Conservation (phyloP, 768 basidiomycete species). For the Russula olivacea region DNA sequence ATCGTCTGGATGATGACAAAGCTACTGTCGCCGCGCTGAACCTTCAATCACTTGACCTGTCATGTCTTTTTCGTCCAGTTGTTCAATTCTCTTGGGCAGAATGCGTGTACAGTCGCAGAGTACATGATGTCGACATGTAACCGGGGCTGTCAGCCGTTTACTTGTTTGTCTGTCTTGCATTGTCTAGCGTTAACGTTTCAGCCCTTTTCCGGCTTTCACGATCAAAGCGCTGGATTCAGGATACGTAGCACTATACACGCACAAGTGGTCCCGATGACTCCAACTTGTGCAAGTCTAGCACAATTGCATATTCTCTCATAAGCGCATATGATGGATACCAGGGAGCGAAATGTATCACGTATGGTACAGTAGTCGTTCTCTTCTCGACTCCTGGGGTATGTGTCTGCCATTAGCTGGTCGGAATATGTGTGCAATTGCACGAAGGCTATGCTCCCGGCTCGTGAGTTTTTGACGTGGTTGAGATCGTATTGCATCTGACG, state of each 20-base stretch:
- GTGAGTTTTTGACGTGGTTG: too few relatives aligned
- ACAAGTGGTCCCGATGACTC: not conserved
- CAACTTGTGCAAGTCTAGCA: constrained; percentile 10
- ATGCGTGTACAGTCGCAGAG: not conserved
- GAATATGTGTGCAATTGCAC: not conserved
- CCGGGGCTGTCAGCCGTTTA: not conserved
- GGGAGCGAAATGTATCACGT: not conserved
- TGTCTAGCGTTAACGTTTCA: not conserved
- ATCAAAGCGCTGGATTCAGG: not conserved
- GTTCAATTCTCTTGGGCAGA: constrained; percentile 1
- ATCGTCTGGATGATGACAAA: too few relatives aligned
- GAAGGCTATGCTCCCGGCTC: not conserved
- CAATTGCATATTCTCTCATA: not conserved
- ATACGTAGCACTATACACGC: not conserved
- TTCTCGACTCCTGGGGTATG: too few relatives aligned
- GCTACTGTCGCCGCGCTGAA: too few relatives aligned
- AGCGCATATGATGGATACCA: too few relatives aligned
- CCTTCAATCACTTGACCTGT: too few relatives aligned
- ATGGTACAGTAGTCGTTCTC: not conserved
- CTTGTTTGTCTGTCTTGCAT: too few relatives aligned
- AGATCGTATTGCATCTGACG: too few relatives aligned
- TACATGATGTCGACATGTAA: not conserved
- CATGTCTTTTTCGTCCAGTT: not conserved
- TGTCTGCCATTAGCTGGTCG: not conserved
- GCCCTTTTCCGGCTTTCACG: not conserved